These are phyloP conservation scores for Turnera subulata DNA, from an alignment of 345 rosid species.

Conservation along the genomic window DNA sequence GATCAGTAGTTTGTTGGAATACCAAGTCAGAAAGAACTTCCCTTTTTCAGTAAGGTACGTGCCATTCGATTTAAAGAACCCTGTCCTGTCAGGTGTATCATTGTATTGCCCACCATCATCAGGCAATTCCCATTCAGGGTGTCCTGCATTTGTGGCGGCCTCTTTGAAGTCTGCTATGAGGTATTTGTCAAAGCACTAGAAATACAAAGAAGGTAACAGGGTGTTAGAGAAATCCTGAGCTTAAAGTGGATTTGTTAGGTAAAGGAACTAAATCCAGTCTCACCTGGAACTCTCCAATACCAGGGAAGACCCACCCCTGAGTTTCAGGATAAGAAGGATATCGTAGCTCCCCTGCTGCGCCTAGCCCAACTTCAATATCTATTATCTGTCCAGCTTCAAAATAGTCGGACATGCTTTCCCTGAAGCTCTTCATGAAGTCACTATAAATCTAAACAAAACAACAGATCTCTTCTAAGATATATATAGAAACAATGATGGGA, in stretches of 20 bases:
- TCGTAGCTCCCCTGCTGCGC: slow-evolving; percentile 91
- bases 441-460: slow-evolving; percentile 51
- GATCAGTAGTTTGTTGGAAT: slow-evolving; percentile 56
- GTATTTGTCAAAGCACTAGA: slow-evolving; percentile 74
- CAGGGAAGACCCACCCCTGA: slow-evolving; percentile 82
- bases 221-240: neutral
- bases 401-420: slow-evolving; percentile 58
- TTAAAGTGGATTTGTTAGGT: neutral
- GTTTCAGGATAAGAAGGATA: slow-evolving; percentile 73
- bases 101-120: slow-evolving; percentile 69
- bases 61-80: slow-evolving; percentile 54
- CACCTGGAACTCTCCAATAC: slow-evolving; percentile 86
- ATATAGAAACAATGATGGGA: neutral
- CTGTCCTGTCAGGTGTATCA: slow-evolving; percentile 52
- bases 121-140: slow-evolving; percentile 78
- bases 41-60: slow-evolving; percentile 60
- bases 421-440: slow-evolving; percentile 78
- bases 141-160: slow-evolving; percentile 55
- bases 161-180: slow-evolving; percentile 58
- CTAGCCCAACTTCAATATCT: slow-evolving; percentile 83
- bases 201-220: neutral
- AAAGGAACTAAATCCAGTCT: neutral
- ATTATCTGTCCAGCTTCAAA: slow-evolving; percentile 53
- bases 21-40: slow-evolving; percentile 73
- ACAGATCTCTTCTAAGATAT: neutral